A percentile compares a stretch with the other conserved stretches of the same genome.
phyloP scores from a whole-genome alignment of 2,329 filamentous ascomycete species.

The Geosmithia putterillii region DNA sequence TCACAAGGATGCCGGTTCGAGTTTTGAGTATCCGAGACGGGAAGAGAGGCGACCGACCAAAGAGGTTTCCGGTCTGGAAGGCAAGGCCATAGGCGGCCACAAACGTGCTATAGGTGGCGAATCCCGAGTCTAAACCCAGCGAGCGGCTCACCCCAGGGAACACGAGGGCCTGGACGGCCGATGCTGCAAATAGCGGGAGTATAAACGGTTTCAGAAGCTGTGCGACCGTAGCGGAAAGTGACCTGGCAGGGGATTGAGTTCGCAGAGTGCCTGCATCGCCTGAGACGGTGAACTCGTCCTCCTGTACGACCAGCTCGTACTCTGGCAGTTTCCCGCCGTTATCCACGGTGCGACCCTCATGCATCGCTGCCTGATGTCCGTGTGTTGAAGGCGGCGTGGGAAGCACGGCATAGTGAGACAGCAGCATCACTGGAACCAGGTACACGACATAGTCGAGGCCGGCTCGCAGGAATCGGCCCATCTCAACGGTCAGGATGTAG shows the following conservation, averaged over 20 bases:
- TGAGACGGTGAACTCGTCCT: conserved; percentile 2
- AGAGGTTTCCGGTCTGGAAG: conserved; percentile 15
- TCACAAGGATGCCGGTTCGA: too few relatives aligned
- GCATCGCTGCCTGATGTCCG: neutral
- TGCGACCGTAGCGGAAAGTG: neutral
- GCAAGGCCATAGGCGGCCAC: conserved; percentile 13
- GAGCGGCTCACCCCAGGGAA: conserved; percentile 16
- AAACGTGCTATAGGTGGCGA: conserved; percentile 14
- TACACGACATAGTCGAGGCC: conserved; percentile 14
- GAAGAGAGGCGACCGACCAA: conserved; percentile 10
- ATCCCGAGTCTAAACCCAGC: conserved; percentile 8
- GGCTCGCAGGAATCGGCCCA: conserved; percentile 13
- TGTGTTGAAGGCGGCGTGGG: conserved; percentile 4
- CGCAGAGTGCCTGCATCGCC: neutral
- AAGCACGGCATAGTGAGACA: conserved; percentile 15
- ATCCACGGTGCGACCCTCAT: neutral
- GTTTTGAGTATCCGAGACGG: conserved; percentile 4
- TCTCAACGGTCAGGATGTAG: conserved; percentile 13
- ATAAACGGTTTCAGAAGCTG: conserved; percentile 9
- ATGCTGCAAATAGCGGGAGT: conserved; percentile 12
- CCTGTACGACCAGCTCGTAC: too few relatives aligned
- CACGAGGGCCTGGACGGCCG: conserved; percentile 10
- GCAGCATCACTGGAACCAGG: conserved; percentile 12
- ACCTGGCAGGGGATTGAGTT: too few relatives aligned
- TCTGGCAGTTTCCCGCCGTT: conserved; percentile 7